Evolutionary conservation across 2,329 filamentous ascomycete species (phyloP), one percentile per base, ranked within the genome.

Genomic region (Grosmannia serpens): DNA sequence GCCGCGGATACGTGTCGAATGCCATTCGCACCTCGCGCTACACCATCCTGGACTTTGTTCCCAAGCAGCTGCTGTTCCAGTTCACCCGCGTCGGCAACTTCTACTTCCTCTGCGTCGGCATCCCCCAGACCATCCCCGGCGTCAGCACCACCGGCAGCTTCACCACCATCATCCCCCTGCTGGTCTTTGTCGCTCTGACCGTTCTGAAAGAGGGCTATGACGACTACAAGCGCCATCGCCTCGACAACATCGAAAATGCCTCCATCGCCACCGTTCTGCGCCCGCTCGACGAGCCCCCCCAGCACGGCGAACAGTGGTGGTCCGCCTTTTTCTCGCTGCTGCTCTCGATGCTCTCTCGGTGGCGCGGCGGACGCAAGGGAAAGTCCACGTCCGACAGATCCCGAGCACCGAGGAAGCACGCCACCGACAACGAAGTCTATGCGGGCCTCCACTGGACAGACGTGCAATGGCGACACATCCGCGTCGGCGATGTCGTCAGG

Each of bases 51-150:
- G 88, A 91, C 69, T 95, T 95, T 69, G 71, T 95, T 17, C 91
- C 90, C 3, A 88, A 89, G 62, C 91, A 95, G 68, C 70, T 95
- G 20, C 79, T 91, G 60, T 91, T 90, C 58, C 90, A 95, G 67
- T 94, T 94, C 68, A 88, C 88, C 9, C 88, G 92, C 61, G 74
- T 95, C 53, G 88, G 88, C 64, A 95, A 95, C 71, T 94, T 95
- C 67, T 83, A 95, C 71, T 95, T 95, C 70, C 78, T 95, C 58
- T 85, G 88, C 64, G 84, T 95, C 63, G 88, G 89, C 50, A 85
- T 95, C 61, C 78, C 92, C 55, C 90, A 95, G 71, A 89, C 89
- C 73, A 88, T 90, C 66, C 87, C 87, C 6, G 86, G 84, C 20
- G 73, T 90, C 59, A 89, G 86, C 73, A 91, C 87, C 3, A 90